Conservation (phyloP, 345 rosid genomes). For the Ailanthus altissimus region DNA sequence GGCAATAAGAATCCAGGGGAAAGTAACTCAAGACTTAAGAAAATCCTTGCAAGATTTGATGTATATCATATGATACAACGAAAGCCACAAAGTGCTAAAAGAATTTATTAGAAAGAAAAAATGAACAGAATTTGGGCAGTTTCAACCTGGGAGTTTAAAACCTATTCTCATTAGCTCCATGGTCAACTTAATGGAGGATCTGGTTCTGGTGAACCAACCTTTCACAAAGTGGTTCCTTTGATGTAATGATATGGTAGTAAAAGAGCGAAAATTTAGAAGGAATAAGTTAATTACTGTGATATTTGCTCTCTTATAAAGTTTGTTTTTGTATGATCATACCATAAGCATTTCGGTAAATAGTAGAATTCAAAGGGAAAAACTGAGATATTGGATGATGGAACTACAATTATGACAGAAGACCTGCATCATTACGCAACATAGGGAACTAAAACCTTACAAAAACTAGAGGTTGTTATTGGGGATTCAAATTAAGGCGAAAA, state of each 20-base stretch:
- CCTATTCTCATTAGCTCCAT: background rate
- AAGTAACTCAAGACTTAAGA: slow-evolving; percentile 7
- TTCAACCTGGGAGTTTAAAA: background rate
- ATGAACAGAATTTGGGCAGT: background rate
- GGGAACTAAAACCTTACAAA: background rate
- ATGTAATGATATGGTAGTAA: background rate
- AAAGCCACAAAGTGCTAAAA: background rate
- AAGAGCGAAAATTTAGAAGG: background rate
- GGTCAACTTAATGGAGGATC: background rate
- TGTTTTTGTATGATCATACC: background rate
- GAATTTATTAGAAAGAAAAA: background rate
- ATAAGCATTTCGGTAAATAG: background rate
- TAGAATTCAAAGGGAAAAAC: background rate
- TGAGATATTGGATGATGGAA: background rate
- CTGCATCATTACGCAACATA: background rate
- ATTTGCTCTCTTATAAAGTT: background rate
- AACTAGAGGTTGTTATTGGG: background rate
- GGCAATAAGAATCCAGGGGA: slow-evolving; percentile 14
- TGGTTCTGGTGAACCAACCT: background rate
- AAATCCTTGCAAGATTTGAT: background rate
- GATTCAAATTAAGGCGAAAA: background rate
- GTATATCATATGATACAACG: background rate
- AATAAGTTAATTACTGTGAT: background rate
- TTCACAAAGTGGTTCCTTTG: background rate
- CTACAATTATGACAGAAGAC: background rate